phyloP scores from a whole-genome alignment of 78 protist species.

The Planoprotostelium fungivorum region DNA sequence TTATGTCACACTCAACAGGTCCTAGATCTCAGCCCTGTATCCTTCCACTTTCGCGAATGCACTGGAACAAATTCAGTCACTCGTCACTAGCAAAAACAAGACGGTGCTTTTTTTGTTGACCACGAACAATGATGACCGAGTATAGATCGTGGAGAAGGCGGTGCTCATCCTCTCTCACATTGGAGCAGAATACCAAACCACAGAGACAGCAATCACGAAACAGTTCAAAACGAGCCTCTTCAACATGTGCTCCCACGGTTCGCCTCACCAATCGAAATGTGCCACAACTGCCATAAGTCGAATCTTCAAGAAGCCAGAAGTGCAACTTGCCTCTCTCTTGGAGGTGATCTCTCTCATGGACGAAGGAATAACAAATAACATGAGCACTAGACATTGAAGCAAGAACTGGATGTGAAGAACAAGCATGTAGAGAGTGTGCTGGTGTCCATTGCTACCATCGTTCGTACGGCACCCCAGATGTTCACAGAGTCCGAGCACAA shows the following conservation, averaged over 20 bases:
- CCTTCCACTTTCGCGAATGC: not conserved
- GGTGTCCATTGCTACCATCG: not conserved
- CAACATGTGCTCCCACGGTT: not conserved
- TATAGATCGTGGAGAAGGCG: not conserved
- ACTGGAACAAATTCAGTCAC: not conserved
- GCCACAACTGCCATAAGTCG: not conserved
- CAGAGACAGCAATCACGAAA: not conserved
- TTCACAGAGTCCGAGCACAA: not conserved
- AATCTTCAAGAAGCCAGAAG: not conserved
- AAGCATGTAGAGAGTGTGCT: not conserved
- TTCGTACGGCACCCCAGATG: not conserved
- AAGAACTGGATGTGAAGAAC: not conserved
- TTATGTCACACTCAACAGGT: not conserved
- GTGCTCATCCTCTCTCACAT: not conserved
- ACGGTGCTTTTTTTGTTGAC: too few species aligned
- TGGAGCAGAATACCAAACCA: not conserved
- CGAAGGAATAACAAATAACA: too few species aligned
- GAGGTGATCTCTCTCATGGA: not conserved
- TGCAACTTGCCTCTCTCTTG: not conserved
- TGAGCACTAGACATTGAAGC: not conserved
- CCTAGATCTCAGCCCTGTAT: not conserved
- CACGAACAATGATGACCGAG: not conserved
- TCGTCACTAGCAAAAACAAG: not conserved
- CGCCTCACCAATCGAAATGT: not conserved
- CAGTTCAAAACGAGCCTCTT: not conserved